Evolutionary conservation across 768 basidiomycete genomes (phyloP), one percentile per base, ranked within the genome.

Genomic region (Brasilioporus rufonigricans): DNA sequence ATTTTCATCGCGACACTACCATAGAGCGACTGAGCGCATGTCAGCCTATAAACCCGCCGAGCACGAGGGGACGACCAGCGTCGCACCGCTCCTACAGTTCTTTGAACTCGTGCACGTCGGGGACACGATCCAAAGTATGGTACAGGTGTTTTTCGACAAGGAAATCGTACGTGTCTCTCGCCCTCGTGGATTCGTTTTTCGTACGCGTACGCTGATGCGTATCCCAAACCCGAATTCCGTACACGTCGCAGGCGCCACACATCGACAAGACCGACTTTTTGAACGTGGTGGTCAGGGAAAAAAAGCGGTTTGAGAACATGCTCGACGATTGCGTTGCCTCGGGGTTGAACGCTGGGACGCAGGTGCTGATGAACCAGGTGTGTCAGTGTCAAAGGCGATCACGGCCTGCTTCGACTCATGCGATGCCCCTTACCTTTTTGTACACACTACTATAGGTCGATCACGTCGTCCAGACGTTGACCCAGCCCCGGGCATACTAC

Each of bases 121-220:
- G 1, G 96, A 99, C 66, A 99, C 92, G 16, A 98, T 98, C 41
- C 93, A 96, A 71, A 92, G 87, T 18, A 98, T 98, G 85, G 85
- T 97, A 7, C 94, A 99, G 62, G 97, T 98, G 2, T 99, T 95
- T 70, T 99, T 96, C 65, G 97, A 98, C 66, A 95, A 95, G 65
- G 96, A 97, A 63, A 74, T 98, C 73, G 92, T 90, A 57, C 24
- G 86, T 55, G 1, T 16, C 8, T 11, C 2, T 19, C 5, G 16
- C 29, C 35, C n/a, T 38, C 11, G 19, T 6, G n/a, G n/a, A 18
- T 23, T 10, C n/a, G 32, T n/a, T n/a, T 21, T 21, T 44, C 29
- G 18, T 31, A 9, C 6, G 2, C 29, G 14, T 19, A 26, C 26
- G 14, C 31, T 43, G 31, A 54, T 16, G 16, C 16, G n/a, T n/a